Conservation (phyloP, 208 protist genomes). For the Acanthamoeba triangularis region DNA sequence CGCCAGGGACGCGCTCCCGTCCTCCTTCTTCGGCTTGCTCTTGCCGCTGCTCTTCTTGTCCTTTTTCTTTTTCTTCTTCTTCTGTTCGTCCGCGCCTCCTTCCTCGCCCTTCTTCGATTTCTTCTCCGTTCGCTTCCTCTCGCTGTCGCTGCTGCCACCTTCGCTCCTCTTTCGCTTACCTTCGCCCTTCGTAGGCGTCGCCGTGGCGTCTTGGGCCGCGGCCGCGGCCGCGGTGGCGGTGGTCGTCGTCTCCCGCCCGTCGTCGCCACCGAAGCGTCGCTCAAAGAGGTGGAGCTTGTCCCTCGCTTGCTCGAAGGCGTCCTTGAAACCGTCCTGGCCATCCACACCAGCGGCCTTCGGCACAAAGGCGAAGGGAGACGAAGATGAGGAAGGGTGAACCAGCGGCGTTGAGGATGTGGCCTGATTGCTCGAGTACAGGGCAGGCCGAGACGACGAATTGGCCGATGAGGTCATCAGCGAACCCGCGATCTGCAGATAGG, state of each 20-base stretch:
- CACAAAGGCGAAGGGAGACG: background rate
- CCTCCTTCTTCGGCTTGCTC: slow-evolving; percentile 1
- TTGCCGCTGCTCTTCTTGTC: background rate
- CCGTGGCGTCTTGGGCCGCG: background rate
- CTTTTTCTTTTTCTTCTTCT: background rate
- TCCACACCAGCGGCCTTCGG: background rate
- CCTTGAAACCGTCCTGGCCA: background rate
- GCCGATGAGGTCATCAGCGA: slow-evolving; percentile 7
- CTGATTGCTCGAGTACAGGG: background rate
- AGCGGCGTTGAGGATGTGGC: background rate
- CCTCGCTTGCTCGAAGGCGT: background rate
- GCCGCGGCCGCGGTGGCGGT: background rate
- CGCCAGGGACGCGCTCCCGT: background rate
- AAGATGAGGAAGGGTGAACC: background rate
- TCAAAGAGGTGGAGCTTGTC: slow-evolving; percentile 36
- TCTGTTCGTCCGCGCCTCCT: background rate
- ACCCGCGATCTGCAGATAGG: slow-evolving; percentile 11
- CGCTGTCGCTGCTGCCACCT: background rate
- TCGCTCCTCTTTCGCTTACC: background rate
- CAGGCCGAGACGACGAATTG: background rate
- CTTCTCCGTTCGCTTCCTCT: background rate
- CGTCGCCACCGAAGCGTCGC: background rate
- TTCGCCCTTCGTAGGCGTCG: background rate
- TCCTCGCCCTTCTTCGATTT: background rate
- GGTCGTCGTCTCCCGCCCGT: background rate